Evolutionary conservation across 176 grass and related monocot genomes (phyloP).

Genomic region (Thalia dealbata): DNA sequence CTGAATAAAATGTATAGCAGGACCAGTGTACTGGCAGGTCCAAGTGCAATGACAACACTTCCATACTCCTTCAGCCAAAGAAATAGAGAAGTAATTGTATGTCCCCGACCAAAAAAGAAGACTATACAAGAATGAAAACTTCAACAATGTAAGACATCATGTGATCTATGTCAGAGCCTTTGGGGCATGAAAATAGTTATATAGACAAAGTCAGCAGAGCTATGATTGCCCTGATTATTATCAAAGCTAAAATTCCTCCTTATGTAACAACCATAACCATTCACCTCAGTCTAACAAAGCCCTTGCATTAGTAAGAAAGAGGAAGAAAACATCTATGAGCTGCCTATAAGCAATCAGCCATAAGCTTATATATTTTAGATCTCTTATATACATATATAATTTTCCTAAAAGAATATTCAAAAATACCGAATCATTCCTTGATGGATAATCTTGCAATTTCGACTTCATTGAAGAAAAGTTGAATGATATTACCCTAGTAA

Average conservation of each 20-base stretch:
- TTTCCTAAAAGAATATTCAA: not conserved
- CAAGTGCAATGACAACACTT: conserved; percentile 36
- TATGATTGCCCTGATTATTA: not conserved
- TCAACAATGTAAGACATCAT: too few species aligned
- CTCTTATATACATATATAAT: not conserved
- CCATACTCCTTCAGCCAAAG: conserved; percentile 13
- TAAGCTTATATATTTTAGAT: not conserved
- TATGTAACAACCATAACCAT: too few species aligned
- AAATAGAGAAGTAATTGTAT: conserved; percentile 32
- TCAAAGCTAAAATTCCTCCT: not conserved
- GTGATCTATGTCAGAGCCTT: not conserved
- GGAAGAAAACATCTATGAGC: not conserved
- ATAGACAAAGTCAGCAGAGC: not conserved
- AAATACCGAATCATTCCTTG: not conserved
- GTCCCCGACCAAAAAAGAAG: conserved; percentile 7
- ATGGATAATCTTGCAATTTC: not conserved
- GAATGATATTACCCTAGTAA: too few species aligned
- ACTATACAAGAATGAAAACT: conserved; percentile 1
- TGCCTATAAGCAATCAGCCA: not conserved
- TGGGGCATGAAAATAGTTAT: not conserved
- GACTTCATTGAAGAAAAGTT: too few species aligned
- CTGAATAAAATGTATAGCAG: conserved; percentile 31
- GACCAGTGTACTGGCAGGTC: conserved; percentile 46
- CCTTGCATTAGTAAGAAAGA: not conserved
- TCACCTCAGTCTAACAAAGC: not conserved